phyloP scores from a whole-genome alignment of 1,284 basidiomycete genomes.

The Megacollybia platyphylla region DNA sequence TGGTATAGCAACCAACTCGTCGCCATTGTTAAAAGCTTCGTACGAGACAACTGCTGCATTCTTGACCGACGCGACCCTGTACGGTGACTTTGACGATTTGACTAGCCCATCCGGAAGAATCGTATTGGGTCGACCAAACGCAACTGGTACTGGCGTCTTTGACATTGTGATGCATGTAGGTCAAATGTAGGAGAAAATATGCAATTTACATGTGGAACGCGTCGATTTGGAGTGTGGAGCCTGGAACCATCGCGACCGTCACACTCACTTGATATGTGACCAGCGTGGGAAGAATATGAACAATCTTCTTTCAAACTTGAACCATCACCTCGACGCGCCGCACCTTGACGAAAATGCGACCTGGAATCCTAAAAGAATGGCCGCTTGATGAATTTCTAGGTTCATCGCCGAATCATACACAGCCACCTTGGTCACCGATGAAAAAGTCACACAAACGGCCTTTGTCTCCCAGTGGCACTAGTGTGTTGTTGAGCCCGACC shows the following conservation, averaged over 20 bases:
- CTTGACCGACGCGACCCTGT: constrained; percentile 87
- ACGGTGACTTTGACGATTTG: constrained; percentile 91
- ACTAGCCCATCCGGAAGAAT: constrained; percentile 85
- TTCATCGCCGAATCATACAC: constrained; percentile 10
- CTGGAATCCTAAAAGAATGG: constrained; percentile 41
- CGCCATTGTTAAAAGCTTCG: constrained; percentile 91
- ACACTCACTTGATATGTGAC: no score
- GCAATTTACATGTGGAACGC: neutral
- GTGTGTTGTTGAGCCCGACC: constrained; percentile 40
- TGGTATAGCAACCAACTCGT: constrained; percentile 85
- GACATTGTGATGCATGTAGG: constrained; percentile 50
- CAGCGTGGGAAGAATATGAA: no score
- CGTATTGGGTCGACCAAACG: constrained; percentile 77
- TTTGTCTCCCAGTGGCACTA: constrained; percentile 31
- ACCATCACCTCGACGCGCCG: constrained; percentile 8
- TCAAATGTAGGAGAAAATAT: neutral
- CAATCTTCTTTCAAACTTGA: neutral
- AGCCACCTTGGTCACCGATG: constrained; percentile 4
- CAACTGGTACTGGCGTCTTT: constrained; percentile 83
- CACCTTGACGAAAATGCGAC: constrained; percentile 17
- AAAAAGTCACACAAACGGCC: constrained; percentile 33
- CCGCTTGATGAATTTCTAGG: constrained; percentile 41
- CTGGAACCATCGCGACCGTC: no score
- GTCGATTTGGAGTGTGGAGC: neutral
- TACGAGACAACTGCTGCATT: constrained; percentile 97